Evolutionary conservation across 306 rosid species (phyloP).

Genomic region (Corylus avellana): DNA sequence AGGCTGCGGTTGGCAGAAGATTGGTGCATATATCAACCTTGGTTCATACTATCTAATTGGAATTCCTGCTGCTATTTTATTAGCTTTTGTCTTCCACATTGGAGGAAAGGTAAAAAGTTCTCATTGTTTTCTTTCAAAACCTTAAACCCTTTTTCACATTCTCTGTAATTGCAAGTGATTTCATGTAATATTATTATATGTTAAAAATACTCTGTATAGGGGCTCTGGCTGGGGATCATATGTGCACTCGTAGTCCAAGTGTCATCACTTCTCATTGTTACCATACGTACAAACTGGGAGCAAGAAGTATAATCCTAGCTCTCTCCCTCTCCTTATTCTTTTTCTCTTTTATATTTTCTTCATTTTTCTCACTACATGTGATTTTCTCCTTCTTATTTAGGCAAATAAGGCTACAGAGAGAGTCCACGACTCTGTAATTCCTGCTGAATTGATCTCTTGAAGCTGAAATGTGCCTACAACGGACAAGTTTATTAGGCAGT

Average conservation of each 20-base stretch:
- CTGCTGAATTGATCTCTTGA: conserved; percentile 31
- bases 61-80: conserved; percentile 55
- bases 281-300: conserved; percentile 67
- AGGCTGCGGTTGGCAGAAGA: conserved; percentile 88
- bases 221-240: conserved; percentile 76
- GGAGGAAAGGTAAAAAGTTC: conserved; percentile 63
- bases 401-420: conserved; percentile 57
- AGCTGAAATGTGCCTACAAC: background rate
- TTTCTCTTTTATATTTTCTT: background rate
- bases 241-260: conserved; percentile 70
- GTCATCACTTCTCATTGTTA: conserved; percentile 38
- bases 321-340: background rate
- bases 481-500: background rate
- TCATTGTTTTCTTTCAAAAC: background rate
- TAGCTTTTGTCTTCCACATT: conserved; percentile 59
- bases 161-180: background rate
- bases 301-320: conserved; percentile 45
- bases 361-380: background rate
- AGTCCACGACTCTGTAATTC: conserved; percentile 37
- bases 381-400: conserved; percentile 27
- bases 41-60: conserved; percentile 77
- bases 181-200: background rate
- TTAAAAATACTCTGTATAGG: conserved; percentile 30
- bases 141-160: background rate
- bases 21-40: conserved; percentile 72